Evolutionary conservation across 495 filamentous ascomycete genomes (phyloP).

Genomic region (Podospora pseudoanserina): DNA sequence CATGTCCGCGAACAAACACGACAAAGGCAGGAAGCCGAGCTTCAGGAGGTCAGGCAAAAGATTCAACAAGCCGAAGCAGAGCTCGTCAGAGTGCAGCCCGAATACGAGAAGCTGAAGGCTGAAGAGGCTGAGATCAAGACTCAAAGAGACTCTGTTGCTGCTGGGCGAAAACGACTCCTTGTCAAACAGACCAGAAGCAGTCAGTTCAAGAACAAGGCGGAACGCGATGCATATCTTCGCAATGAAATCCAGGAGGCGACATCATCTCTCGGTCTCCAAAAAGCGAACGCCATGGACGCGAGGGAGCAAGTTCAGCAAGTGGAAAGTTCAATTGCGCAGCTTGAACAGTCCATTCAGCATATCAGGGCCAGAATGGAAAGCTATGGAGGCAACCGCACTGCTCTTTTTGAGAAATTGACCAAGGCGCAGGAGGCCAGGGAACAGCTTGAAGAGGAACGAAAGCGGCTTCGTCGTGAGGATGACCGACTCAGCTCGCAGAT

Average conservation of each 20-base stretch:
- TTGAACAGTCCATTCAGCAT: constrained; percentile 68
- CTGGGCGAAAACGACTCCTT: constrained; percentile 73
- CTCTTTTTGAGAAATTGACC: constrained; percentile 67
- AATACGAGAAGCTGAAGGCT: constrained; percentile 67
- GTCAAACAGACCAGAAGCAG: constrained; percentile 91
- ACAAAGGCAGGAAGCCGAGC: constrained; percentile 65
- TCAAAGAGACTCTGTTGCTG: constrained; percentile 71
- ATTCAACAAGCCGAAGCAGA: constrained; percentile 75
- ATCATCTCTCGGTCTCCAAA: constrained; percentile 67
- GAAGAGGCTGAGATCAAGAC: constrained; percentile 67
- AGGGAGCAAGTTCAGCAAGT: constrained; percentile 79
- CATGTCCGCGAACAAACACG: constrained; percentile 69
- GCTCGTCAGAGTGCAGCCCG: constrained; percentile 65
- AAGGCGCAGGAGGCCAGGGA: constrained; percentile 78
- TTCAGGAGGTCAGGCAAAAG: constrained; percentile 67
- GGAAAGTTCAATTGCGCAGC: constrained; percentile 61
- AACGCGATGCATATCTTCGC: constrained; percentile 80
- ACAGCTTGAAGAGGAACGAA: constrained; percentile 78
- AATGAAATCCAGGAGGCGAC: constrained; percentile 80
- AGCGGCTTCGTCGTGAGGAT: constrained; percentile 87
- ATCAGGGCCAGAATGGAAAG: constrained; percentile 73
- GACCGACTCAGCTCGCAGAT: constrained; percentile 76
- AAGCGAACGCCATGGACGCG: constrained; percentile 75
- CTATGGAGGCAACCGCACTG: constrained; percentile 67
- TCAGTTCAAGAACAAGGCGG: constrained; percentile 80